These are phyloP conservation scores for Ceratobasidium theobromae DNA, from an alignment of 1,284 basidiomycete species.

Conservation along the genomic window DNA sequence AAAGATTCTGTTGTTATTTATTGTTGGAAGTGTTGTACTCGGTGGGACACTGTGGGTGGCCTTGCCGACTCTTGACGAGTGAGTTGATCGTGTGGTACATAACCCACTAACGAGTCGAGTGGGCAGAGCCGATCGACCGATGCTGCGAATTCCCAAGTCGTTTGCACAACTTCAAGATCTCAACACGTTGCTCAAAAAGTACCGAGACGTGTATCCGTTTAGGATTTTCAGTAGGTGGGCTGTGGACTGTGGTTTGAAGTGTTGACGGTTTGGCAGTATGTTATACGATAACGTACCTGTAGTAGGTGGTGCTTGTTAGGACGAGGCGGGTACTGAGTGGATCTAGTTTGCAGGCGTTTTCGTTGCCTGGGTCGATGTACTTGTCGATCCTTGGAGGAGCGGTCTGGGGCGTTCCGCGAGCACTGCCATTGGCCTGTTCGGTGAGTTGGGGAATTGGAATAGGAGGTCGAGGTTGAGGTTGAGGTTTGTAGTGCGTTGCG, in stretches of 20 bases:
- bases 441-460: conserved; percentile 41
- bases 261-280: too few species aligned
- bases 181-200: conserved; percentile 83
- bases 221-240: conserved; percentile 54
- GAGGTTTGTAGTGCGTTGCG: conserved; percentile 68
- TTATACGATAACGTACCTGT: conserved; percentile 87
- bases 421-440: conserved; percentile 86
- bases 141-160: conserved; percentile 77
- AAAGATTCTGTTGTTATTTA: conserved; percentile 79
- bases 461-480: conserved; percentile 12
- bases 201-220: conserved; percentile 79
- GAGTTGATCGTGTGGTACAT: conserved; percentile 42
- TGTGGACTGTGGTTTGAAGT: too few species aligned
- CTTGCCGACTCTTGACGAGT: conserved; percentile 77
- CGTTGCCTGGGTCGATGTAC: conserved; percentile 97
- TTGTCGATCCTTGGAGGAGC: conserved; percentile 95
- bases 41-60: conserved; percentile 77
- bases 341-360: conserved; percentile 95
- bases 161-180: conserved; percentile 80
- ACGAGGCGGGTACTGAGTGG: too few species aligned
- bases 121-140: conserved; percentile 66
- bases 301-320: conserved; percentile 63
- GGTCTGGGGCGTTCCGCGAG: conserved; percentile 89
- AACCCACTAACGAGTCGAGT: background rate
- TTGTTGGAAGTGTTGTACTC: conserved; percentile 66